Conservation (phyloP, 1,139 yeast genomes). For the Petasospora rhodanensis region DNA sequence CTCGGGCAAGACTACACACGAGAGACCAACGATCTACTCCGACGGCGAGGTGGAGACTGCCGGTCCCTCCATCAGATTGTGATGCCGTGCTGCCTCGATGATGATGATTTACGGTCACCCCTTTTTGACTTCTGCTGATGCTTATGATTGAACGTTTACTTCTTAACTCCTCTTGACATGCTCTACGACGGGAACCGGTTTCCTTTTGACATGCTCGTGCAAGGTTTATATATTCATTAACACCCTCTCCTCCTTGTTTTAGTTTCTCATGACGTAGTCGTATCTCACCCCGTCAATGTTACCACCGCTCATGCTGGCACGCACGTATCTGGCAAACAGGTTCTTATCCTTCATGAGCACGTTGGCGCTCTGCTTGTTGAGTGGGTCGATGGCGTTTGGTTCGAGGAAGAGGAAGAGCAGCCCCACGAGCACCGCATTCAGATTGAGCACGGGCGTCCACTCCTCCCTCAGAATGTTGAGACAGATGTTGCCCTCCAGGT, state of each 20-base stretch:
- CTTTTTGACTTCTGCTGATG: too few species aligned
- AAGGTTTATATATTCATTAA: too few species aligned
- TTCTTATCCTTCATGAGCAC: conserved; percentile 56
- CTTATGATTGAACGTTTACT: too few species aligned
- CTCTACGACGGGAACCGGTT: too few species aligned
- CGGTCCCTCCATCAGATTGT: conserved; percentile 25
- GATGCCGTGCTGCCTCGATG: too few species aligned
- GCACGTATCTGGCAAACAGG: conserved; percentile 56
- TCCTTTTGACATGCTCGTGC: too few species aligned
- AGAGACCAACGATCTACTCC: conserved; percentile 26
- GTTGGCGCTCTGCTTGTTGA: conserved; percentile 86
- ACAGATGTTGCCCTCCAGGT: conserved; percentile 85
- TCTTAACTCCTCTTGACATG: too few species aligned
- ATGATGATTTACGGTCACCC: too few species aligned
- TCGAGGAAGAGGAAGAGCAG: conserved; percentile 81
- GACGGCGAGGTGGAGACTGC: conserved; percentile 29
- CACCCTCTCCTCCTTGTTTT: too few species aligned
- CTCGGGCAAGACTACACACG: conserved; percentile 10
- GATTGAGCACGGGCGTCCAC: conserved; percentile 90
- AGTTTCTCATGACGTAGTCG: conserved; percentile 54
- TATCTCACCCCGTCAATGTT: conserved; percentile 53
- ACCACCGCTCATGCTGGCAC: conserved; percentile 68
- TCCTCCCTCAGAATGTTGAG: conserved; percentile 88
- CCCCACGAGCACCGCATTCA: conserved; percentile 81
- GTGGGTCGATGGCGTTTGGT: conserved; percentile 89